Evolutionary conservation across 768 basidiomycete species (phyloP), one percentile per base, ranked within the genome.

Genomic region (Suillus bovinus): DNA sequence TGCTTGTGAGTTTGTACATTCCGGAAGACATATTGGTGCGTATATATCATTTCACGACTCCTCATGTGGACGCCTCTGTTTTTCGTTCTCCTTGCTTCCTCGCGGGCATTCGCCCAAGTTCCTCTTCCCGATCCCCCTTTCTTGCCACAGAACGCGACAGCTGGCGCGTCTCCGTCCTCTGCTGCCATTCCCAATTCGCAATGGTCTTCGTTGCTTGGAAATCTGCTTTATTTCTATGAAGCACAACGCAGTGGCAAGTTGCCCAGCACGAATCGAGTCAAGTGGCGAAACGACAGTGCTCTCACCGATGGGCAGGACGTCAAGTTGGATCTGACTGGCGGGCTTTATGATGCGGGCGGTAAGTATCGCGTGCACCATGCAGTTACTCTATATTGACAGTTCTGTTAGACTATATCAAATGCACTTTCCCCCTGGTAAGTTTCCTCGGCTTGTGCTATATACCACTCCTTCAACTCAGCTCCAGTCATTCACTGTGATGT

Each of bases 341-440:
- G 95, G 8, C 96, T 89, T 71, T 96, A 93, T 71, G 95, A 96
- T 80, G 94, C 95, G 63, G 94, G 94, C 79, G 91, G 91, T 91
- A 69, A 69, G 79, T 22, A 39, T 56, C 41, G 17, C 22, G 20
- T 34, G 34, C n/a, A 50, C 49, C 49, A 13, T 46, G 54, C 13
- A 27, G 60, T 22, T 39, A 49, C 41, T 58, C 63, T 60, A 49
- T 24, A 22, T 36, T 6, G 33, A 62, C 36, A 42, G 52, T 41
- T 66, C 34, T 54, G 58, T 36, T 64, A 91, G 91, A 95, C 76
- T 96, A 89, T 73, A 89, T 95, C 75, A 96, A 96, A 70, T 88
- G 86, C 57, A 91, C 92, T 3, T 96, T 86, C 66, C 92, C 95
- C 14, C 74, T 96, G 72, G 93, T 92, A 59, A 70, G 84, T 61